A percentile compares a stretch with the other conserved stretches of the same genome.
Conservation (phyloP, 164 flowering plant genomes). For the Akebia trifoliata region DNA sequence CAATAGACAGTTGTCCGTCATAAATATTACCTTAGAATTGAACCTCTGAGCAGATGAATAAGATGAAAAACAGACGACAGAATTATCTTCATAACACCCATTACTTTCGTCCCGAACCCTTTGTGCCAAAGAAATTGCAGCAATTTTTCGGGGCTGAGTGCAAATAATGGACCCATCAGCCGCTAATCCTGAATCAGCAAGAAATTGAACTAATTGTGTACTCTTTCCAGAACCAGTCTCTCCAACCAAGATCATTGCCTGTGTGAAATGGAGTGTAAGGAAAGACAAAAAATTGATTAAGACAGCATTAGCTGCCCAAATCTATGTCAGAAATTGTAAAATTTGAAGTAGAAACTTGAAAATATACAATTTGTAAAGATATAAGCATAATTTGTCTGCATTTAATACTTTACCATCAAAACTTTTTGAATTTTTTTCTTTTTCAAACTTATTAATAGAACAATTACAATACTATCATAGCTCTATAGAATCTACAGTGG, state of each 20-base stretch:
- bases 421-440: too few species aligned
- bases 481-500: too few species aligned
- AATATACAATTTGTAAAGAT: neutral
- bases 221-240: slow-evolving; percentile 99
- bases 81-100: slow-evolving; percentile 61
- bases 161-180: slow-evolving; percentile 56
- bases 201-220: slow-evolving; percentile 89
- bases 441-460: too few species aligned
- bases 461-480: too few species aligned
- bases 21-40: slow-evolving; percentile 51
- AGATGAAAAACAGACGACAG: slow-evolving; percentile 42
- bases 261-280: slow-evolving; percentile 9
- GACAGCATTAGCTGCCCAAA: slow-evolving; percentile 7
- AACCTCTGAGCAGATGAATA: slow-evolving; percentile 49
- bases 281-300: neutral
- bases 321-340: neutral
- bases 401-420: too few species aligned
- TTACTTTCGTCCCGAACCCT: slow-evolving; percentile 74
- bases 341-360: neutral
- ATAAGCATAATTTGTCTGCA: too few species aligned
- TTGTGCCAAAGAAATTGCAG: slow-evolving; percentile 74
- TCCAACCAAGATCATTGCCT: slow-evolving; percentile 82
- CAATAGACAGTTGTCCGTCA: slow-evolving; percentile 85
- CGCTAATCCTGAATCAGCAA: slow-evolving; percentile 71
- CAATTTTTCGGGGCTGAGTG: slow-evolving; percentile 95